Conservation (phyloP, 2,329 filamentous ascomycete genomes). For the Aspergillus jensenii region DNA sequence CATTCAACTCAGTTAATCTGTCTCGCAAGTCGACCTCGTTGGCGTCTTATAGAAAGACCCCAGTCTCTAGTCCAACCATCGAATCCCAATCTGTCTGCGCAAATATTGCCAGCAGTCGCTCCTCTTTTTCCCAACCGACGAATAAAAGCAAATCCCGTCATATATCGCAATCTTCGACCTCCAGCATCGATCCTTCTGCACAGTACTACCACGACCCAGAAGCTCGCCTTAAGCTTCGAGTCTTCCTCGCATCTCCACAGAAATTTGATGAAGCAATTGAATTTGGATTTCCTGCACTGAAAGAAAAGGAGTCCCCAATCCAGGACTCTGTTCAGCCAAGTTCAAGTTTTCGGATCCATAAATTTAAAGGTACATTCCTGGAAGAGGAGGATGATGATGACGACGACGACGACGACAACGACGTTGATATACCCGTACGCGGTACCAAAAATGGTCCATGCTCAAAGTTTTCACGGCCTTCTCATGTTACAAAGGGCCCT, state of each 20-base stretch:
- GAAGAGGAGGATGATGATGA: constrained; percentile 47
- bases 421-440: constrained; percentile 37
- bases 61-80: constrained; percentile 47
- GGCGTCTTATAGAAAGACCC: constrained; percentile 42
- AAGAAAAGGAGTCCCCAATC: constrained; percentile 32
- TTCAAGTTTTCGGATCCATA: constrained; percentile 41
- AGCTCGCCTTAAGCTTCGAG: constrained; percentile 78
- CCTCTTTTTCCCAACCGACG: constrained; percentile 41
- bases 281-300: constrained; percentile 74
- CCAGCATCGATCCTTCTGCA: constrained; percentile 67
- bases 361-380: constrained; percentile 53
- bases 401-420: constrained; percentile 48
- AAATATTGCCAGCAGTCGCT: constrained; percentile 25
- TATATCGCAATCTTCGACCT: constrained; percentile 52
- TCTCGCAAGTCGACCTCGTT: constrained; percentile 42
- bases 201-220: constrained; percentile 89
- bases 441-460: constrained; percentile 32
- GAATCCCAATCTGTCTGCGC: constrained; percentile 27
- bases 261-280: constrained; percentile 96
- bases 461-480: constrained; percentile 10
- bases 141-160: constrained; percentile 53
- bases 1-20: constrained; percentile 66
- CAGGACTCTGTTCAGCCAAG: constrained; percentile 19
- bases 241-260: constrained; percentile 83
- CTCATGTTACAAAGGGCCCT: constrained; percentile 12